A percentile compares a stretch with the other conserved stretches of the same genome.
Evolutionary conservation across 108 stramenopile species (phyloP).

Genomic region (Epithemia pelagica): DNA sequence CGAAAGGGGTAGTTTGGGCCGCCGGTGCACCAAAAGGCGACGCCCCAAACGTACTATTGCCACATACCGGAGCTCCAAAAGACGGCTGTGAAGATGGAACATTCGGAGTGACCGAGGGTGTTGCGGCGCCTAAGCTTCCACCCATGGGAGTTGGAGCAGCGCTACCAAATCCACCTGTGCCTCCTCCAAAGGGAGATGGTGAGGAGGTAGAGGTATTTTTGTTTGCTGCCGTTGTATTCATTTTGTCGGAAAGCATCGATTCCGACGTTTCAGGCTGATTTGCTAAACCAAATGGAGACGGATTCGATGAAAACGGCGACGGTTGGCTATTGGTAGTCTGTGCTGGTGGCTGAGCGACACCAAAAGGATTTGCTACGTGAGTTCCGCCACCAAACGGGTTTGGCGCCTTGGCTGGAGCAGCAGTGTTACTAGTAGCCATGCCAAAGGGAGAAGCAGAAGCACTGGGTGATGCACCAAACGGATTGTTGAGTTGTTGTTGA

Average conservation of each 20-base stretch:
- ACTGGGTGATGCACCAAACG: background rate
- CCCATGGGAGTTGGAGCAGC: too few relatives aligned
- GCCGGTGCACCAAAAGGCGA: conserved; percentile 15
- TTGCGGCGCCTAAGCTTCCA: too few relatives aligned
- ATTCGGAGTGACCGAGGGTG: too few relatives aligned
- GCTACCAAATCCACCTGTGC: too few relatives aligned
- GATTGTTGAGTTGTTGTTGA: background rate
- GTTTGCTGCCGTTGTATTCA: background rate
- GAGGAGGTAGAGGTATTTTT: too few relatives aligned
- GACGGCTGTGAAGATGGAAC: conserved; percentile 5
- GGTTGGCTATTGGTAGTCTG: background rate
- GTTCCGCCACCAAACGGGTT: conserved; percentile 14
- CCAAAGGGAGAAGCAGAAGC: background rate
- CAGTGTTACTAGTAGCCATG: conserved; percentile 10
- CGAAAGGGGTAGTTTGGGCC: conserved; percentile 27
- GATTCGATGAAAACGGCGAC: background rate
- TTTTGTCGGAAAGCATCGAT: background rate
- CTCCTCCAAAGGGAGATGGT: too few relatives aligned
- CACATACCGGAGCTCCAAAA: background rate
- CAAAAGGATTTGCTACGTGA: conserved; percentile 3
- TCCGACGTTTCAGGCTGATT: background rate
- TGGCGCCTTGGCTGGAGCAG: conserved; percentile 15
- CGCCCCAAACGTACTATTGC: background rate
- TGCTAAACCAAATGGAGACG: background rate
- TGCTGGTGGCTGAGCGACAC: background rate